Conservation (phyloP, 2,329 filamentous ascomycete species). For the Ceratocystiopsis sp. region DNA sequence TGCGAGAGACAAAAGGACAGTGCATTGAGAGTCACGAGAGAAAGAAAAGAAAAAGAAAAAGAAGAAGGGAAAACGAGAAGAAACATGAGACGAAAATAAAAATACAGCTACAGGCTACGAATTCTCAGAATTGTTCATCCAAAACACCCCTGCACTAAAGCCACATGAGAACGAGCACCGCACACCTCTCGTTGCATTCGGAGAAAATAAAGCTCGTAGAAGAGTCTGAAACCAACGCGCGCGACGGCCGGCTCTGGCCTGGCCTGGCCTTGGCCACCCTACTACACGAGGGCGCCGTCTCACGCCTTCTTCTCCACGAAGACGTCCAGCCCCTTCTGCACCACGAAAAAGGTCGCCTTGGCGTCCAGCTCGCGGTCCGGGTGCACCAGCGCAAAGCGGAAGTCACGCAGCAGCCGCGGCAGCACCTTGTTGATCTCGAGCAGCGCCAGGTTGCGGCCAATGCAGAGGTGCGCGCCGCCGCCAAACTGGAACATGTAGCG, state of each 20-base stretch:
- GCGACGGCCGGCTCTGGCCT: background rate
- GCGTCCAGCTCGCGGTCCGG: conserved; percentile 31
- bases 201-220: no score
- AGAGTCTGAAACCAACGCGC: no score
- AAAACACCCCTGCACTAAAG: no score
- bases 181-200: background rate
- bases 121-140: background rate
- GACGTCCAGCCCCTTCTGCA: conserved; percentile 38
- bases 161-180: background rate
- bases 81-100: background rate
- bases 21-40: background rate
- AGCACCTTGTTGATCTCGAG: conserved; percentile 43
- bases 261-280: no score
- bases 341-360: conserved; percentile 42
- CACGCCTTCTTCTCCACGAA: conserved; percentile 22
- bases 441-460: conserved; percentile 35
- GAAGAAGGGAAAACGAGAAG: background rate
- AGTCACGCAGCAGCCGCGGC: conserved; percentile 35
- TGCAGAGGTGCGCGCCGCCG: conserved; percentile 35
- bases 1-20: background rate
- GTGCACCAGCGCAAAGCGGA: conserved; percentile 33
- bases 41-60: background rate
- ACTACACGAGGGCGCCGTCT: background rate
- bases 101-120: background rate
- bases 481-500: conserved; percentile 40